Percentiles rank a stretch among this genome's conserved stretches.
Conservation (phyloP, 176 grass and related monocot genomes). For the Oryza nivara region DNA sequence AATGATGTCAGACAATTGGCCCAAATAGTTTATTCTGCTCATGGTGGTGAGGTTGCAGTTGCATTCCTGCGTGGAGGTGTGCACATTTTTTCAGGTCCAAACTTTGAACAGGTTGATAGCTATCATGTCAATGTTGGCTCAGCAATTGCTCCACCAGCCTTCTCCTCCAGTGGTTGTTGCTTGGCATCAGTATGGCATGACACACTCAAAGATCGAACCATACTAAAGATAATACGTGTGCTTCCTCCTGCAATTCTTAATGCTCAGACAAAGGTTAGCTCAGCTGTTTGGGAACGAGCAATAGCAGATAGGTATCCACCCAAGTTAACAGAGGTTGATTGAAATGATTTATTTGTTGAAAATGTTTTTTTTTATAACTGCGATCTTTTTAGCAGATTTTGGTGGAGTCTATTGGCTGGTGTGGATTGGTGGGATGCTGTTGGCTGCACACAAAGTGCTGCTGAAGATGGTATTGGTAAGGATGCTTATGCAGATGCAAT, state of each 20-base stretch:
- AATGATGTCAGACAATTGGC: slow-evolving; percentile 97
- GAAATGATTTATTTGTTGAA: slow-evolving; percentile 14
- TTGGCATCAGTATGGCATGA: slow-evolving; percentile 99
- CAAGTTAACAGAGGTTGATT: slow-evolving; percentile 34
- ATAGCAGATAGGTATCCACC: slow-evolving; percentile 92
- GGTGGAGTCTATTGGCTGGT: slow-evolving; percentile 94
- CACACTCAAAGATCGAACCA: slow-evolving; percentile 85
- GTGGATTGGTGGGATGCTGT: slow-evolving; percentile 99
- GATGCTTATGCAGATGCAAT: slow-evolving; percentile 30
- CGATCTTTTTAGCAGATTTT: slow-evolving; percentile 66
- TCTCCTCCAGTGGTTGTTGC: slow-evolving; percentile 94
- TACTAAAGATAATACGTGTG: slow-evolving; percentile 97
- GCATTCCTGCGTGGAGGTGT: slow-evolving; percentile 93
- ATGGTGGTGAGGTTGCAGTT: slow-evolving; percentile 93
- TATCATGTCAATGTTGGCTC: slow-evolving; percentile 97
- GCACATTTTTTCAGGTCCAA: slow-evolving; percentile 91
- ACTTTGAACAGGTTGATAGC: slow-evolving; percentile 91
- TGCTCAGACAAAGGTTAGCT: slow-evolving; percentile 73
- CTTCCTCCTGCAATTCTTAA: slow-evolving; percentile 84
- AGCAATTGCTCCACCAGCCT: slow-evolving; percentile 92
- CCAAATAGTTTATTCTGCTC: slow-evolving; percentile 96
- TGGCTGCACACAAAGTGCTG: slow-evolving; percentile 96
- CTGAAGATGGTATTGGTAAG: slow-evolving; percentile 97
- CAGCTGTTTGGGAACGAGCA: slow-evolving; percentile 85
- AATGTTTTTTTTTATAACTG: not conserved